Base-by-base conservation (phyloP, 2,329 filamentous ascomycete species). In the Grosmannia huntii region DNA sequence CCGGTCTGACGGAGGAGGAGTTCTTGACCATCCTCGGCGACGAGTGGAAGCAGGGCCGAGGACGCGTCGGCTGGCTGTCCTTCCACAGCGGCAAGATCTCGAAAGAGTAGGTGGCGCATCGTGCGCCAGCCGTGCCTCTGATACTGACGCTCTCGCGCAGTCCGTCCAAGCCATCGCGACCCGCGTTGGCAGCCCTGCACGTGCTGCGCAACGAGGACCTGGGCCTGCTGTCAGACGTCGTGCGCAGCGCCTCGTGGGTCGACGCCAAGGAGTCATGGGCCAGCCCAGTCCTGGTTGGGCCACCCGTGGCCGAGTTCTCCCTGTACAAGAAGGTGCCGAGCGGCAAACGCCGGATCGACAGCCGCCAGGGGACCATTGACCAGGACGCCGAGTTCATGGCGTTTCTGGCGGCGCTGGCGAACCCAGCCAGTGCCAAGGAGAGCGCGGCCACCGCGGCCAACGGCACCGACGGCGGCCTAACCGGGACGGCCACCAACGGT, bases 311-410 rank as follows among this genome's bases (percentile, higher is more conserved):
- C 54, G 91, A 96, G 66, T 89, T 89, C 66, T 84, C 91, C 21
- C 82, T 87, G 1, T 95, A 91, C 73, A 89, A 89, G 64, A 91
- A 91, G 66, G 81, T 90, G 1, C 90, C 92, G 1, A 82, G 82
- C 60, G 81, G 78, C 41, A 89, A 89, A 69, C 82, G 82, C 55
- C 84, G 90, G 38, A 82, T 83, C 57, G 94, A 99, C 74, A 83
- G 84, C 57, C 85, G 91, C 16, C 89, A 96, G 69, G 94, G 92
- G 57, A 96, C 90, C 3, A 97, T 99, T 64, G 94, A 99, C 66
- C 90, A 96, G 68, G 94, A 99, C 67, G 84, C 89, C 0, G 94
- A 97, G 65, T 99, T 96, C 66, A 95, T 96, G 75, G 84, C 85
- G 28, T 99, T 97, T 69, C 79, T 99, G 9, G 88, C 95, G 69